phyloP scores from a whole-genome alignment of 371 early-diverging fungal species.

The Lichtheimia ornata region DNA sequence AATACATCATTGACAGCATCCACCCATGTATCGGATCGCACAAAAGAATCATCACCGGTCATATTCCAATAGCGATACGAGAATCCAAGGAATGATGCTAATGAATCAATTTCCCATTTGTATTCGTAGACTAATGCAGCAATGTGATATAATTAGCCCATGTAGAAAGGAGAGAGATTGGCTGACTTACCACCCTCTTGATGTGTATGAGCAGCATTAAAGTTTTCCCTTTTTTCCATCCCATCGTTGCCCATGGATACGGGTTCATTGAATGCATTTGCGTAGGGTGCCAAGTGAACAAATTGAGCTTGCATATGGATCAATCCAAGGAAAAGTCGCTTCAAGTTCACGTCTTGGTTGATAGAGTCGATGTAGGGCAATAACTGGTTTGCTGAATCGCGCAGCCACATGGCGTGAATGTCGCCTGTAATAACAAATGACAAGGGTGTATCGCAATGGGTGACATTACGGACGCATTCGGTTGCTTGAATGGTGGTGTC shows the following conservation, averaged over 20 bases:
- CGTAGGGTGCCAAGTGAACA: slow-evolving; percentile 47
- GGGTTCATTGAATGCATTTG: slow-evolving; percentile 54
- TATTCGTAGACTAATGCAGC: slow-evolving; percentile 32
- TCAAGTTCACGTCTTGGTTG: slow-evolving; percentile 35
- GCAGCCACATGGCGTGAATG: slow-evolving; percentile 71
- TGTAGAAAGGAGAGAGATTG: too few species aligned
- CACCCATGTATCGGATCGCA: slow-evolving; percentile 32
- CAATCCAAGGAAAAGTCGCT: slow-evolving; percentile 48
- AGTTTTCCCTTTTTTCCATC: neutral
- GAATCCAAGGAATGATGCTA: slow-evolving; percentile 55
- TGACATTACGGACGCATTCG: slow-evolving; percentile 22
- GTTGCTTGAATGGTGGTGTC: slow-evolving; percentile 58
- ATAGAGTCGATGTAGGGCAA: slow-evolving; percentile 56
- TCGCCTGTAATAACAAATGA: slow-evolving; percentile 69
- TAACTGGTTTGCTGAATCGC: slow-evolving; percentile 70
- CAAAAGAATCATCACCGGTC: slow-evolving; percentile 42
- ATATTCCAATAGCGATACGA: slow-evolving; percentile 45
- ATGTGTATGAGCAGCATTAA: too few species aligned
- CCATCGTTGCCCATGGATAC: slow-evolving; percentile 2
- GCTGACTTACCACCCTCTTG: too few species aligned
- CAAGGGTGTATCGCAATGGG: slow-evolving; percentile 33
- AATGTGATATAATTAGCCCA: neutral
- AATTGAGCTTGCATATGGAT: slow-evolving; percentile 61
- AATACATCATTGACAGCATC: slow-evolving; percentile 38
- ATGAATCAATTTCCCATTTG: slow-evolving; percentile 60